Conservation (phyloP, 1,284 basidiomycete species). For the Pisolithus thermaeus region DNA sequence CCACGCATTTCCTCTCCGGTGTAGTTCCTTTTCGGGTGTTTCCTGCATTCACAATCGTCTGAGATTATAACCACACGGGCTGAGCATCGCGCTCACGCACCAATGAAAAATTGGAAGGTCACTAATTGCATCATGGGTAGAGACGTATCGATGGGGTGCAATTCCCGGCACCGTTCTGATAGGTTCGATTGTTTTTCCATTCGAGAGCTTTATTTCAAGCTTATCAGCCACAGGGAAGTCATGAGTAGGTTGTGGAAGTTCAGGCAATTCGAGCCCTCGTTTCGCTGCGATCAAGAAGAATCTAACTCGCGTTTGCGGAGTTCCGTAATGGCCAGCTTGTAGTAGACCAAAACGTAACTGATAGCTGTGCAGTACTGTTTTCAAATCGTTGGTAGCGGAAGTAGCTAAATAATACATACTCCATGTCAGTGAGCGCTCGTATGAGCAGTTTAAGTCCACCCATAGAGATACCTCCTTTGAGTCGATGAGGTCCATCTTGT, state of each 20-base stretch:
- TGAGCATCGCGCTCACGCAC: slow-evolving; percentile 31
- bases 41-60: slow-evolving; percentile 16
- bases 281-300: slow-evolving; percentile 67
- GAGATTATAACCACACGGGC: not conserved
- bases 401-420: slow-evolving; percentile 33
- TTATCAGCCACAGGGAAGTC: slow-evolving; percentile 43
- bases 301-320: slow-evolving; percentile 61
- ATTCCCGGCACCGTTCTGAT: slow-evolving; percentile 43
- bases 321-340: slow-evolving; percentile 68
- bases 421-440: slow-evolving; percentile 53
- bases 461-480: slow-evolving; percentile 56
- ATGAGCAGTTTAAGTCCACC: slow-evolving; percentile 66
- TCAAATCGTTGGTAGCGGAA: not conserved
- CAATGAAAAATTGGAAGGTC: slow-evolving; percentile 68
- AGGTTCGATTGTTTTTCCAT: slow-evolving; percentile 34
- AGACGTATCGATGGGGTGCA: slow-evolving; percentile 48
- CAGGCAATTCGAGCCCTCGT: slow-evolving; percentile 46
- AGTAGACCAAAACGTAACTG: slow-evolving; percentile 59
- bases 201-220: slow-evolving; percentile 45
- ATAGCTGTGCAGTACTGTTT: slow-evolving; percentile 41
- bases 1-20: slow-evolving; percentile 12
- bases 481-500: slow-evolving; percentile 42
- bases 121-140: slow-evolving; percentile 61
- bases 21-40: slow-evolving; percentile 12
- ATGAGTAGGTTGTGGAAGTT: slow-evolving; percentile 66